Percentiles rank a stretch among this genome's conserved stretches.
Evolutionary conservation across 306 rosid genomes (phyloP).

Genomic region (Vachellia pachyceras): DNA sequence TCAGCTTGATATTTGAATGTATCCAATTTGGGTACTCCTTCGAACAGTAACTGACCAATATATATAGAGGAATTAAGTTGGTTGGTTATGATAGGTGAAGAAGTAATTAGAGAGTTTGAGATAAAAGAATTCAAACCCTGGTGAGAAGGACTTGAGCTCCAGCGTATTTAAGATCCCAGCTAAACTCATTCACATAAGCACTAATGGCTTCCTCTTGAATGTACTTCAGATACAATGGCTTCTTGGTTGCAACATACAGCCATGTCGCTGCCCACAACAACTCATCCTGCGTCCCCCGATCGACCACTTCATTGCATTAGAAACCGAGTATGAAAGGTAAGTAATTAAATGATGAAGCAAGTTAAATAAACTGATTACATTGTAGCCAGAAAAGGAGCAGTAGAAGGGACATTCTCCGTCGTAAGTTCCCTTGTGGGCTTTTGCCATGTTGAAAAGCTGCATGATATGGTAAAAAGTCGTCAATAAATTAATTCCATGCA

Average conservation of each 20-base stretch:
- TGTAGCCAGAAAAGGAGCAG: slow-evolving; percentile 87
- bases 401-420: slow-evolving; percentile 99
- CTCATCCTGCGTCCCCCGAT: slow-evolving; percentile 78
- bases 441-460: slow-evolving; percentile 59
- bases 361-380: slow-evolving; percentile 43
- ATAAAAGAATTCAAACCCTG: slow-evolving; percentile 44
- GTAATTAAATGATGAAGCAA: not conserved
- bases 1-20: slow-evolving; percentile 67
- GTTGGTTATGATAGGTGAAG: not conserved
- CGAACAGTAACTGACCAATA: slow-evolving; percentile 53
- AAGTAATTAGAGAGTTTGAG: not conserved
- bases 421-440: slow-evolving; percentile 70
- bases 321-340: not conserved
- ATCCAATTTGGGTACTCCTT: slow-evolving; percentile 58
- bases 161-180: slow-evolving; percentile 97
- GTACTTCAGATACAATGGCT: slow-evolving; percentile 51
- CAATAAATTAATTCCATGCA: too few species aligned
- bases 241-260: slow-evolving; percentile 71
- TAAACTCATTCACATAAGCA: slow-evolving; percentile 75
- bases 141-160: slow-evolving; percentile 83
- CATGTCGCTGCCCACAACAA: slow-evolving; percentile 94
- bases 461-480: too few species aligned
- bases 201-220: slow-evolving; percentile 68
- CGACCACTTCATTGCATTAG: not conserved
- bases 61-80: not conserved